A percentile compares a stretch with the other conserved stretches of the same genome.
phyloP scores from a whole-genome alignment of 2,329 filamentous ascomycete species.

The Tolypocladium tropicale region DNA sequence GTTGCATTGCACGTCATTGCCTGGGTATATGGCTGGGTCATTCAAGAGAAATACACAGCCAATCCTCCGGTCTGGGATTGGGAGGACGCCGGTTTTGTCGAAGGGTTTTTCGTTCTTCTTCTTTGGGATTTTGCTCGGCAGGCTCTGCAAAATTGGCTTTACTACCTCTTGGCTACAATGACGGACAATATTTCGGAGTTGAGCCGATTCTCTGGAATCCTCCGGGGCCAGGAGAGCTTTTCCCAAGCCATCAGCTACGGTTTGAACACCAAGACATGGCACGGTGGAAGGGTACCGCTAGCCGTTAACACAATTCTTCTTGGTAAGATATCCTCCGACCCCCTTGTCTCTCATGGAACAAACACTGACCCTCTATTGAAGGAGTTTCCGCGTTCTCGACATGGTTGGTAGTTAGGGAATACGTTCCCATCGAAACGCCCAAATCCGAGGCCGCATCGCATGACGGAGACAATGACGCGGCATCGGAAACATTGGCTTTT shows the following conservation, averaged over 20 bases:
- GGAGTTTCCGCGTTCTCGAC: slow-evolving; percentile 10
- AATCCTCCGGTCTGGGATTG: slow-evolving; percentile 29
- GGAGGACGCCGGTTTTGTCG: slow-evolving; percentile 29
- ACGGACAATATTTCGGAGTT: slow-evolving; percentile 46
- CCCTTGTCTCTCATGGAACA: background rate
- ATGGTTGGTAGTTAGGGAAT: slow-evolving; percentile 20
- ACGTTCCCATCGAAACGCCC: slow-evolving; percentile 13
- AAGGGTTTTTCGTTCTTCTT: slow-evolving; percentile 36
- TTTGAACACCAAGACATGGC: slow-evolving; percentile 26
- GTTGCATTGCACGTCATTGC: slow-evolving; percentile 32
- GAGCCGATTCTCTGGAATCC: slow-evolving; percentile 26
- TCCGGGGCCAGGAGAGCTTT: slow-evolving; percentile 30
- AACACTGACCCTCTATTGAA: background rate
- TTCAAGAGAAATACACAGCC: slow-evolving; percentile 38
- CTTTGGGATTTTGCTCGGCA: slow-evolving; percentile 41
- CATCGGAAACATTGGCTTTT: background rate
- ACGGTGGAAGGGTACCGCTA: slow-evolving; percentile 25
- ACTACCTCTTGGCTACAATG: slow-evolving; percentile 43
- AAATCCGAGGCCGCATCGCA: background rate
- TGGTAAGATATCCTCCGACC: slow-evolving; percentile 13
- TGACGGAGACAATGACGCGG: background rate
- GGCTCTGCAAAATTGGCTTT: slow-evolving; percentile 44
- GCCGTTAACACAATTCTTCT: slow-evolving; percentile 28
- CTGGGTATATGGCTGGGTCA: slow-evolving; percentile 42
- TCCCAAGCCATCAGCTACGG: slow-evolving; percentile 28